Percentiles rank a stretch among this genome's conserved stretches.
Conservation (phyloP, 495 filamentous ascomycete species). For the Cladorrhinum samala region DNA sequence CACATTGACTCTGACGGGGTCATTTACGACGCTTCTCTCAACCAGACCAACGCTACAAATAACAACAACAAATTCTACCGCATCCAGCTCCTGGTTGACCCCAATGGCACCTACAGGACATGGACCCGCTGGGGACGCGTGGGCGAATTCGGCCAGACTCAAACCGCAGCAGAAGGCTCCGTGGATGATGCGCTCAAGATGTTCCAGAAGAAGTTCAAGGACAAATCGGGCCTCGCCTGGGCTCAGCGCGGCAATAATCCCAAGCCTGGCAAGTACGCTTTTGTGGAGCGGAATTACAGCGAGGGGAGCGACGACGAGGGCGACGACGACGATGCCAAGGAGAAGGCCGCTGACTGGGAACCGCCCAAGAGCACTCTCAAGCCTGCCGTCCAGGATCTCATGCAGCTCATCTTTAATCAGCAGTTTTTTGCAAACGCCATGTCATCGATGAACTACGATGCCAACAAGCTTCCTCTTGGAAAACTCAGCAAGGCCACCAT, state of each 20-base stretch:
- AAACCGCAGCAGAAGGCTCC: slow-evolving; percentile 35
- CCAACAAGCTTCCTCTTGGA: slow-evolving; percentile 71
- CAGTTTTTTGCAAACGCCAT: slow-evolving; percentile 59
- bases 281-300: slow-evolving; percentile 63
- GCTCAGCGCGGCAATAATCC: slow-evolving; percentile 51
- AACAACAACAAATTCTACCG: slow-evolving; percentile 75
- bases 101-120: slow-evolving; percentile 34
- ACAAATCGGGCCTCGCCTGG: slow-evolving; percentile 70
- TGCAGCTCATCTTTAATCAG: slow-evolving; percentile 78
- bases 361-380: slow-evolving; percentile 49
- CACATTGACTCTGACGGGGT: slow-evolving; percentile 57
- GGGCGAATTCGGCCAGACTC: slow-evolving; percentile 61
- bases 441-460: slow-evolving; percentile 66
- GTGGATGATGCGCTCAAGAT: slow-evolving; percentile 42
- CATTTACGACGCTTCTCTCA: slow-evolving; percentile 61
- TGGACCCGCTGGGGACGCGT: slow-evolving; percentile 79
- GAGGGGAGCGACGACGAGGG: slow-evolving; percentile 60
- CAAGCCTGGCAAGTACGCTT: slow-evolving; percentile 65
- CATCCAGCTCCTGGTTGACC: slow-evolving; percentile 42
- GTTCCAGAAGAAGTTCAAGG: slow-evolving; percentile 72
- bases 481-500: slow-evolving; percentile 76
- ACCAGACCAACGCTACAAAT: slow-evolving; percentile 50
- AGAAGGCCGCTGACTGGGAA: slow-evolving; percentile 29
- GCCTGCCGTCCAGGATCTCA: slow-evolving; percentile 55
- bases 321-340: slow-evolving; percentile 34